Evolutionary conservation across 1,139 yeast genomes (phyloP).

Genomic region (Pichia kudriavzevii): DNA sequence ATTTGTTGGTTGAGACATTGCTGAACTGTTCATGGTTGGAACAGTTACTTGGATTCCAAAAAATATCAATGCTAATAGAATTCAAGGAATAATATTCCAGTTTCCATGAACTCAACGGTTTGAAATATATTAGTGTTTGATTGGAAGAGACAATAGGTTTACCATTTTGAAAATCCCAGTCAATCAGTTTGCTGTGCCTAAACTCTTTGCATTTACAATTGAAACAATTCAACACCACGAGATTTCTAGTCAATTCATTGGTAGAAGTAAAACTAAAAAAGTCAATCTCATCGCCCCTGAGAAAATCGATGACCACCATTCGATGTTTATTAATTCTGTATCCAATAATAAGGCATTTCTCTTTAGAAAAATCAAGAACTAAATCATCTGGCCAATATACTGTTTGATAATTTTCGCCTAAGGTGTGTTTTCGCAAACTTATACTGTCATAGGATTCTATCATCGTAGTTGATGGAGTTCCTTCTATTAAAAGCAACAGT

Average conservation of each 20-base stretch:
- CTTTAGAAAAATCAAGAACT: constrained; percentile 1
- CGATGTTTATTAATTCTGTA: constrained; percentile 18
- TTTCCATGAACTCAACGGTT: constrained; percentile 64
- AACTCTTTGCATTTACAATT: constrained; percentile 17
- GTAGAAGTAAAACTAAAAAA: constrained; percentile 15
- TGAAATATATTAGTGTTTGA: constrained; percentile 44
- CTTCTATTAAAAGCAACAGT: constrained; percentile 12
- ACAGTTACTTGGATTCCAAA: constrained; percentile 38
- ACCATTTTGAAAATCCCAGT: constrained; percentile 11
- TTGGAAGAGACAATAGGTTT: constrained; percentile 15
- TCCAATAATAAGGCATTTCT: constrained; percentile 21
- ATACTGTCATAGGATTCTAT: too few species aligned
- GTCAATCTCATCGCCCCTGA: constrained; percentile 14
- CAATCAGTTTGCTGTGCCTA: constrained; percentile 12
- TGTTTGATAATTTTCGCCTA: background rate
- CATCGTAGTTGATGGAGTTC: constrained; percentile 8
- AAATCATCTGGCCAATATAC: constrained; percentile 28
- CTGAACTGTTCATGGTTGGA: constrained; percentile 2
- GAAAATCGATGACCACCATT: constrained; percentile 21
- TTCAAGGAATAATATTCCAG: constrained; percentile 74
- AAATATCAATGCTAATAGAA: constrained; percentile 45
- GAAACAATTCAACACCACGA: constrained; percentile 21
- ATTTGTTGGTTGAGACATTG: constrained; percentile 18
- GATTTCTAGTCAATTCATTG: constrained; percentile 16
- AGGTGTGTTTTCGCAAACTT: background rate